phyloP scores from a whole-genome alignment of 2,329 filamentous ascomycete species.

The Penicillium janthinellum region DNA sequence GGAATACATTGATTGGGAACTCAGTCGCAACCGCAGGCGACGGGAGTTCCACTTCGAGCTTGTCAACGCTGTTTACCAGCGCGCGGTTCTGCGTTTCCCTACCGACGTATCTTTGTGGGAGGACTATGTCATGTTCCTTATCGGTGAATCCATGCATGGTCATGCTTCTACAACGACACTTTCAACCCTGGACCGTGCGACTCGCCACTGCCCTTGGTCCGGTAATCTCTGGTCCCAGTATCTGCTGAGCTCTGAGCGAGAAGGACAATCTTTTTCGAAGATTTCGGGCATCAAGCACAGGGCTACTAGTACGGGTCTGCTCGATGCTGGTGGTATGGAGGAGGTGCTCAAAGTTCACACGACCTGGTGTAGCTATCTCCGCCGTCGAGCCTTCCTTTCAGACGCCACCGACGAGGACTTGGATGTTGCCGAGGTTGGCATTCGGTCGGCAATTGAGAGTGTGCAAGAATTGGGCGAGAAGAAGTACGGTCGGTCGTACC shows the following conservation, averaged over 20 bases:
- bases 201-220: conserved; percentile 90
- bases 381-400: conserved; percentile 76
- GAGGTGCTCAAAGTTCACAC: conserved; percentile 89
- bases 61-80: conserved; percentile 69
- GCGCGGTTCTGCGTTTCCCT: conserved; percentile 73
- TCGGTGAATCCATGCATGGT: conserved; percentile 54
- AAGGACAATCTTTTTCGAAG: conserved; percentile 72
- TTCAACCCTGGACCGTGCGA: conserved; percentile 76
- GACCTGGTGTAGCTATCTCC: conserved; percentile 92
- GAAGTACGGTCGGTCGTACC: conserved; percentile 73
- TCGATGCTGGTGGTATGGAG: conserved; percentile 83
- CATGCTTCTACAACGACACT: conserved; percentile 56
- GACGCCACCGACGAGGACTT: conserved; percentile 77
- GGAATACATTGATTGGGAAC: conserved; percentile 86
- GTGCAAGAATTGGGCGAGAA: conserved; percentile 76
- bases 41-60: conserved; percentile 56
- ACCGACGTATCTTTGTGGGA: conserved; percentile 77
- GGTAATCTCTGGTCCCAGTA: conserved; percentile 89
- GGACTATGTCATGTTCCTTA: conserved; percentile 76
- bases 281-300: conserved; percentile 90
- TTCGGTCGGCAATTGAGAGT: conserved; percentile 82
- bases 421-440: conserved; percentile 86
- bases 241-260: conserved; percentile 79
- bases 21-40: conserved; percentile 61
- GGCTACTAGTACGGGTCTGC: conserved; percentile 80